phyloP scores from a whole-genome alignment of 208 protist species.

The Trypanosoma platydactyli region DNA sequence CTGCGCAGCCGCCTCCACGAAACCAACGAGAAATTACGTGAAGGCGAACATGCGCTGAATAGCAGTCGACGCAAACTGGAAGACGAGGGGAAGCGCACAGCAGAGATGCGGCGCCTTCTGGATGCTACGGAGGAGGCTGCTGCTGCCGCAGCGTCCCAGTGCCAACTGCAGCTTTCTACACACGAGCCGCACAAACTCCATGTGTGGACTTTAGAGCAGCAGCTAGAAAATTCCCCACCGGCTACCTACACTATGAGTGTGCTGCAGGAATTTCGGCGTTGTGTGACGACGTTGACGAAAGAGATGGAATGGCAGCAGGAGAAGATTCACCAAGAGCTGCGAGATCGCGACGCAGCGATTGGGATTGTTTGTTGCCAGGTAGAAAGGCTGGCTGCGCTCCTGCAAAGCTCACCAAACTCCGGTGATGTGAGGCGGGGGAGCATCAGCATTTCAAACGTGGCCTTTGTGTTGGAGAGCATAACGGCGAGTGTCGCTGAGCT shows the following conservation, averaged over 20 bases:
- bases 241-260: constrained; percentile 13
- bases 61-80: background rate
- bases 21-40: background rate
- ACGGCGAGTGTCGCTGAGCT: background rate
- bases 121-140: constrained; percentile 13
- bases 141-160: background rate
- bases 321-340: background rate
- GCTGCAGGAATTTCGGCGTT: constrained; percentile 8
- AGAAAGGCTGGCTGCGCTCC: background rate
- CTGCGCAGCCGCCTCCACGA: constrained; percentile 6
- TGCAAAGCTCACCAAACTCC: background rate
- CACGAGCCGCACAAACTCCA: background rate
- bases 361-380: constrained; percentile 6
- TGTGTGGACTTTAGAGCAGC: background rate
- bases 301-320: constrained; percentile 19
- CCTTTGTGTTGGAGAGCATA: constrained; percentile 4
- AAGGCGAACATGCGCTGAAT: background rate
- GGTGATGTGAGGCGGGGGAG: background rate
- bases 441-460: constrained; percentile 4
- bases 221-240: background rate
- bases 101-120: background rate
- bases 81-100: constrained; percentile 4
- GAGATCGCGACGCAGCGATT: constrained; percentile 5
- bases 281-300: background rate
- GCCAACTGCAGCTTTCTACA: background rate